A percentile compares a stretch with the other conserved stretches of the same genome.
phyloP scores from a whole-genome alignment of 192 early-diverging fungal species.

The Podila verticillata region DNA sequence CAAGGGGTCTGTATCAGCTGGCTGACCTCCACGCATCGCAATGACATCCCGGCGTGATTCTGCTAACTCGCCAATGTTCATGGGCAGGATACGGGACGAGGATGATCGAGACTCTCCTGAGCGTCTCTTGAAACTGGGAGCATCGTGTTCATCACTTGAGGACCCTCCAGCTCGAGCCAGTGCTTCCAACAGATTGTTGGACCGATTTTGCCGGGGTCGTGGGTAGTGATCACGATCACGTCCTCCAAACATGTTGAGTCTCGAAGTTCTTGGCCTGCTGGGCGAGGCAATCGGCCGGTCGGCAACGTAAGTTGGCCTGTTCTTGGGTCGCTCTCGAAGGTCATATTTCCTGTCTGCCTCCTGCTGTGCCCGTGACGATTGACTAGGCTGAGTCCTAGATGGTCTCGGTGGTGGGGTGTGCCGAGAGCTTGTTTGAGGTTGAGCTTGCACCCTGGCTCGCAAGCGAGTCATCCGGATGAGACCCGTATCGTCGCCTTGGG shows the following conservation, averaged over 20 bases:
- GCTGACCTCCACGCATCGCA: slow-evolving; percentile 21
- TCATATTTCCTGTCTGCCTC: slow-evolving; percentile 42
- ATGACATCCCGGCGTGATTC: slow-evolving; percentile 45
- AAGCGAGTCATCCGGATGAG: slow-evolving; percentile 30
- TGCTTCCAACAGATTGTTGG: slow-evolving; percentile 20
- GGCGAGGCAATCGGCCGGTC: slow-evolving; percentile 36
- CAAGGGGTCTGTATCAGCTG: slow-evolving; percentile 37
- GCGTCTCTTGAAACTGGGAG: slow-evolving; percentile 24
- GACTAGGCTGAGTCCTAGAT: slow-evolving; percentile 7
- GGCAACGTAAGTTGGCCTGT: slow-evolving; percentile 37
- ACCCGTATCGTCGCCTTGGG: slow-evolving; percentile 17
- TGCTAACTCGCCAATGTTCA: slow-evolving; percentile 45
- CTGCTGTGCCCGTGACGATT: slow-evolving; percentile 10
- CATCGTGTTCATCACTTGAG: slow-evolving; percentile 29
- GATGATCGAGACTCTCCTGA: slow-evolving; percentile 26
- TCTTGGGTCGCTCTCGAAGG: slow-evolving; percentile 41
- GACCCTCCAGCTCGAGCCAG: slow-evolving; percentile 37
- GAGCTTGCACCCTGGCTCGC: slow-evolving; percentile 20
- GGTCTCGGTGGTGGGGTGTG: slow-evolving; percentile 11
- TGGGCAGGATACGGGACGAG: slow-evolving; percentile 39
- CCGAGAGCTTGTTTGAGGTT: slow-evolving; percentile 13
- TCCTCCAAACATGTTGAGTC: slow-evolving; percentile 19
- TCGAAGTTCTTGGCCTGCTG: slow-evolving; percentile 26
- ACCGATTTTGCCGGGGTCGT: slow-evolving; percentile 15
- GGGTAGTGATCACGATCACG: slow-evolving; percentile 24